phyloP scores from a whole-genome alignment of 345 rosid species.

The Linum tenue region DNA sequence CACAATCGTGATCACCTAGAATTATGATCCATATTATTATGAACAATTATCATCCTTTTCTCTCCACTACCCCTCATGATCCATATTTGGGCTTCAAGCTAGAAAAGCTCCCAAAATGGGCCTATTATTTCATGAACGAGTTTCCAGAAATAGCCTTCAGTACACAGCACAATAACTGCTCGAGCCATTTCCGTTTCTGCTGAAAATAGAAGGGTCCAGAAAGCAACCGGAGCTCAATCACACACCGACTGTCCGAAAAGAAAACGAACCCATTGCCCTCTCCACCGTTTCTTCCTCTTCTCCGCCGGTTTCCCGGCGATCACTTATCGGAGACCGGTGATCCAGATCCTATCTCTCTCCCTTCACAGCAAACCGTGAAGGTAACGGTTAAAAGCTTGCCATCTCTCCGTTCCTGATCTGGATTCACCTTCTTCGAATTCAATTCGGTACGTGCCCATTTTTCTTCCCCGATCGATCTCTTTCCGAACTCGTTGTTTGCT shows the following conservation, averaged over 20 bases:
- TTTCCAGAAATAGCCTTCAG: not conserved
- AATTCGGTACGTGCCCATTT: not conserved
- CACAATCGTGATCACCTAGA: no score
- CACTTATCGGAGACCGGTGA: not conserved
- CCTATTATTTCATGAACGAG: not conserved
- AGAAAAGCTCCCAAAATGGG: not conserved
- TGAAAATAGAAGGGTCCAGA: not conserved
- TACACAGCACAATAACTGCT: not conserved
- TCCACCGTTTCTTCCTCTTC: not conserved
- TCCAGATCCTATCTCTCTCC: not conserved
- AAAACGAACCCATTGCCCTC: not conserved
- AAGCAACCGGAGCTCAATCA: not conserved
- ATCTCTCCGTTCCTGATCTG: not conserved
- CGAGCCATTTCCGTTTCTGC: not conserved
- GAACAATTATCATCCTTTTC: no score
- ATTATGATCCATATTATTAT: no score
- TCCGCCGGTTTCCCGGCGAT: not conserved
- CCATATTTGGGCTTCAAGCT: not conserved
- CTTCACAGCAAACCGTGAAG: not conserved
- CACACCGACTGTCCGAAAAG: not conserved
- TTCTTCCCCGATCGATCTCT: not conserved
- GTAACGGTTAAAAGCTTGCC: not conserved
- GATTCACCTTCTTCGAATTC: not conserved
- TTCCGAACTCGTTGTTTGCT: not conserved
- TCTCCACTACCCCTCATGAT: not conserved